Base-by-base conservation (phyloP, 148 eudicot genomes). In the Rhododendron simsii region DNA sequence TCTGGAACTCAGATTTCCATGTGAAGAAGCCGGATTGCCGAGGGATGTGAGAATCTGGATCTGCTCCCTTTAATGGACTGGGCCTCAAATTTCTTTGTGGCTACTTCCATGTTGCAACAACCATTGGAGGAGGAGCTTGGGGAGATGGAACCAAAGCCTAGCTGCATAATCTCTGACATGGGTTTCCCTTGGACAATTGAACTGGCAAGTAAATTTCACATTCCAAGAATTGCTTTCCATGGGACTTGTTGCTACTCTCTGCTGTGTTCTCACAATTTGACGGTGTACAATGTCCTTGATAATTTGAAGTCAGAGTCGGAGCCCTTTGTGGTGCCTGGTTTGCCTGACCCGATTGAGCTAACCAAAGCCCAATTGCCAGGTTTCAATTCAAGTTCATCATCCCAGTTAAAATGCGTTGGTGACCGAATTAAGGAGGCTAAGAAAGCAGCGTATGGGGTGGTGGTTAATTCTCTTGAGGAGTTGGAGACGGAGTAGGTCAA, bases 241-340 rank as follows among this genome's bases (percentile, higher is more conserved):
- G 95, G 94, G 23, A 91, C 88, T 57, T 87, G 93, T 79, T 93
- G 94, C 84, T 93, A 92, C 84, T 85, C 90, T 1, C 92, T 92
- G 15, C 23, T 91, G 63, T 92, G 92, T 63, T 75, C 88, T 11
- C 88, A 90, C 14, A 85, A 86, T 30, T 33, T 91, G 11, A 20
- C 20, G 30, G 20, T 1, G 20, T 67, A 21, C 73, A 65, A 75
- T 28, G 48, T 71, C 44, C 41, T 86, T n/a, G 90, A 84, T 28
- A 13, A 26, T 3, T 2, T 89, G 12, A 15, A 30, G 1, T 87
- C 91, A 11, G 89, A 89, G 7, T 28, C 80, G 0, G 89, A 87
- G 80, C 65, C 41, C 33, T 61, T 86, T 67, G 85, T 86, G 23
- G 74, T 90, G 41, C 90, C 91, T n/a, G 88, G 88, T 16, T 7